Evolutionary conservation across 1,139 yeast species (phyloP), one percentile per base, ranked within the genome.

Genomic region (Geotrichum carabidarum): DNA sequence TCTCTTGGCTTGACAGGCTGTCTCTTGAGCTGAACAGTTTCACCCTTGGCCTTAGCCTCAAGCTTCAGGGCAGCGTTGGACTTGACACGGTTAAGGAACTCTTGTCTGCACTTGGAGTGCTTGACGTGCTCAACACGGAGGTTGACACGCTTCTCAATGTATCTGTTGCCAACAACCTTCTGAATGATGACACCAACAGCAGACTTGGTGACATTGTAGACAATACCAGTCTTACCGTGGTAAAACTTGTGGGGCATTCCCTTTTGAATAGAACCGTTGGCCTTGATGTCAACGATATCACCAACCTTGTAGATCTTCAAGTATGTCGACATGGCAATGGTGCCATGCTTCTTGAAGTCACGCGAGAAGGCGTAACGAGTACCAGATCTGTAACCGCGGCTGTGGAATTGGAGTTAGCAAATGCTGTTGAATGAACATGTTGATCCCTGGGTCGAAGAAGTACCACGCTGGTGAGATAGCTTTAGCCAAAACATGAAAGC

Each of bases 231-330:
- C 86, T 90, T 91, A 80, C 99, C 99, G 83, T 91, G 97, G 96
- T 93, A 93, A 86, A 83, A 90, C 83, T 93, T 93, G 90, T 89
- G 96, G 77, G 99, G 99, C 97, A 93, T 90, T 87, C 98, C 98
- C 85, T 91, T 90, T 79, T 93, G 98, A 82, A 91, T 83, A 69
- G 99, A 83, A 59, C 96, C 97, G 78, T 93, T 93, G 78, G 95
- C 98, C 81, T 89, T 91, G 82, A 93, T 91, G 80, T 93, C 99
- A 74, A 93, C 99, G 73, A 93, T 90, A 79, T 93, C 99, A 74
- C 99, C 99, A 71, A 93, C 97, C 79, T 83, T 89, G 95, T 93
- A 93, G 75, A 83, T 80, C 86, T 88, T 89, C 83, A 93, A 80
- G 94, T 91, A 93, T 75, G 95, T 87, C 69, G 97, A 87, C 82